Base-by-base conservation (phyloP, 176 grass and related monocot species). In the Guadua angustifolia region DNA sequence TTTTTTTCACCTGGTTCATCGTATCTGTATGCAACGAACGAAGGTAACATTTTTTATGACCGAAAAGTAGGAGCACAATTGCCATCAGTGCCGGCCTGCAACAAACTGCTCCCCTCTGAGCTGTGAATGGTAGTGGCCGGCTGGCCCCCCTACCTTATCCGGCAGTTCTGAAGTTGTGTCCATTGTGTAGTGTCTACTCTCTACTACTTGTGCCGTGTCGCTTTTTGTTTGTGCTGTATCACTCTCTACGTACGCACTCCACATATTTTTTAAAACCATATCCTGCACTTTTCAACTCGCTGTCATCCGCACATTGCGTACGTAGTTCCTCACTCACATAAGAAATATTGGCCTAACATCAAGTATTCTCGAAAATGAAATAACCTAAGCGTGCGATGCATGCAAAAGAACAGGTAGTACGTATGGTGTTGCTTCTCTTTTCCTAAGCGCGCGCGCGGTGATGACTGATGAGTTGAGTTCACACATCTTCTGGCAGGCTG, bases 401-500 rank as follows among this genome's bases (percentile, higher is more conserved):
- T 40, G 39, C 35, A 40, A 40, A 6, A 40, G 39, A 40, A 40
- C 0, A 6, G 7, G 39, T 40, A 40, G 7, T 1, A 40, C 6
- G 39, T 40, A 40, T 40, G 7, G 1, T 40, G 39, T 40, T 40
- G 39, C 39, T 40, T 5, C 7, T 8, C 1, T 6, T 40, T 40
- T 6, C 39, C 6, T 40, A 40, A 40, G 39, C 39, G 39, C 7
- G 39, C 7, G 39, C 39, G 39, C 6, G 38, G 29, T 29, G 29
- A 29, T 29, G 52, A 47, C 45, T 14, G 11, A 47, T 1, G 45
- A 21, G 18, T 9, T 21, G 55, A 57, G 55, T 11, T 47, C 11
- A n/a, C n/a, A n/a, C n/a, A 47, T 47, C 12, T 1, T 25, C 26
- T 2, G 12, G 24, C 85, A 97, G 92, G 83, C 85, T 46, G 90